A percentile compares a stretch with the other conserved stretches of the same genome.
Conservation (phyloP, 345 rosid species). For the Aquilaria sinensis region DNA sequence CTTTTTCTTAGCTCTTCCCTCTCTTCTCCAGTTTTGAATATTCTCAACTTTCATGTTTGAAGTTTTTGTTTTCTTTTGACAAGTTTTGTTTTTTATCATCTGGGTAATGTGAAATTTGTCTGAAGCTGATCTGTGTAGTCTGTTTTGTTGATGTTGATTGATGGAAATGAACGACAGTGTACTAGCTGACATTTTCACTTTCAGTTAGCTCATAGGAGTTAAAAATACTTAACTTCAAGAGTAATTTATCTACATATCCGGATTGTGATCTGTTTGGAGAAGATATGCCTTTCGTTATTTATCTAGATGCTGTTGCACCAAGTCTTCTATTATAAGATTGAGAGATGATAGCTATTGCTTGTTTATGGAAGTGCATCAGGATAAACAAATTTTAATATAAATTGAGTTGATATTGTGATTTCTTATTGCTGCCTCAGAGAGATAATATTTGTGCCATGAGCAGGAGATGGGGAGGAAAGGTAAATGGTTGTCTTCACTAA, state of each 20-base stretch:
- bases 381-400: background rate
- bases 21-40: background rate
- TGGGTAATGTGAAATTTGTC: constrained; percentile 1
- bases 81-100: background rate
- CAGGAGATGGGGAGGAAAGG: constrained; percentile 85
- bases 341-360: background rate
- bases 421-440: constrained; percentile 4
- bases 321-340: constrained; percentile 3
- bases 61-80: background rate
- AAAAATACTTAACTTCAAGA: too few relatives aligned
- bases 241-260: too few relatives aligned
- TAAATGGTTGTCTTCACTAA: constrained; percentile 85
- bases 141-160: too few relatives aligned
- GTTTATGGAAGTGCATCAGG: background rate
- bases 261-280: too few relatives aligned
- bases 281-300: too few relatives aligned
- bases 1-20: background rate
- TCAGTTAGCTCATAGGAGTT: too few relatives aligned
- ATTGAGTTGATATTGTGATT: background rate
- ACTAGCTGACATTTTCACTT: too few relatives aligned
- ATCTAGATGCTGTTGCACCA: background rate
- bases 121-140: too few relatives aligned
- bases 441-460: constrained; percentile 27
- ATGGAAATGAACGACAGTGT: too few relatives aligned
- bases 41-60: background rate